Evolutionary conservation across 371 early-diverging fungal genomes (phyloP).

Genomic region (Apophysomyces sp.): DNA sequence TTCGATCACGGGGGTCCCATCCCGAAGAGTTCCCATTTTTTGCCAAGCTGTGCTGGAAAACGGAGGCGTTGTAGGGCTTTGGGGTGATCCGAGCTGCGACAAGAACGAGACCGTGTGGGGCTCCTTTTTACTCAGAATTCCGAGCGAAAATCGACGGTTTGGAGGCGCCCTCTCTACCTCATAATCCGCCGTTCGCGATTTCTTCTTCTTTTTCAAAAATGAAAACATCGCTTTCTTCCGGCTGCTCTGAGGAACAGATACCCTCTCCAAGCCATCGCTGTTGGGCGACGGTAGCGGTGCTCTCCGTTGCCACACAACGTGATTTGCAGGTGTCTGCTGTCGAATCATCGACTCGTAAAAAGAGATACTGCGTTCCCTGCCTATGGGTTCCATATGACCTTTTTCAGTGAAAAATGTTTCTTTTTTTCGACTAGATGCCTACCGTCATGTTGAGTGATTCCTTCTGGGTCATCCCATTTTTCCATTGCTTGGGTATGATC

Average conservation of each 20-base stretch:
- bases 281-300: neutral
- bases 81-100: neutral
- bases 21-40: constrained; percentile 3
- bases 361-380: neutral
- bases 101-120: neutral
- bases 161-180: neutral
- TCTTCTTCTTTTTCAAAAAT: constrained; percentile 10
- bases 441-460: neutral
- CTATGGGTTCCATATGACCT: neutral
- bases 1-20: constrained; percentile 16
- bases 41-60: neutral
- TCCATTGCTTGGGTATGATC: neutral
- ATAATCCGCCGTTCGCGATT: neutral
- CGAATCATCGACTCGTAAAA: neutral
- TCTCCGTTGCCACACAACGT: neutral
- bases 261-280: neutral
- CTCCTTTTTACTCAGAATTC: neutral
- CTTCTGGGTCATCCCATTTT: neutral
- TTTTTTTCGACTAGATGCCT: no score
- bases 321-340: neutral
- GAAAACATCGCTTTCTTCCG: constrained; percentile 7
- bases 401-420: no score
- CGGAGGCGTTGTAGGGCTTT: neutral
- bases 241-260: neutral
- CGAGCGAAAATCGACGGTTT: constrained; percentile 8